Conservation (phyloP, 805 yeast genomes). For the Jamesozyma gamospora region DNA sequence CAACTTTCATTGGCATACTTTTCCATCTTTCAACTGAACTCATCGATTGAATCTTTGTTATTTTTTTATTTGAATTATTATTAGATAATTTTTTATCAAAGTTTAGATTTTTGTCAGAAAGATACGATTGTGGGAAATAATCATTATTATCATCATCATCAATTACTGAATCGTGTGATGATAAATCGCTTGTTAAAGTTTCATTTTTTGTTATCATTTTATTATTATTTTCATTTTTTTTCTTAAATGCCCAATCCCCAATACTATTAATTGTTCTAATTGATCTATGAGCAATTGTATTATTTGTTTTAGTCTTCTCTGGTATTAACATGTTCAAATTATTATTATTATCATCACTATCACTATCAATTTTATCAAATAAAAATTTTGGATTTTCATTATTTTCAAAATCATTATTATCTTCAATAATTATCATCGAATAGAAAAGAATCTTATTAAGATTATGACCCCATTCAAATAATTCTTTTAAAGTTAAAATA, state of each 20-base stretch:
- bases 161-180: slow-evolving; percentile 10
- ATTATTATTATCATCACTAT: slow-evolving; percentile 22
- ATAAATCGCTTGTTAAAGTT: slow-evolving; percentile 12
- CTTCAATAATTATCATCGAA: slow-evolving; percentile 13
- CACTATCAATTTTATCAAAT: no score
- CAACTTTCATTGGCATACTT: slow-evolving; percentile 20
- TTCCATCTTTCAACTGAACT: slow-evolving; percentile 22
- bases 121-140: not conserved
- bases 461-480: slow-evolving; percentile 9
- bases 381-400: slow-evolving; percentile 2
- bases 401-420: not conserved
- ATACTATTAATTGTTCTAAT: slow-evolving; percentile 23
- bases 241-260: slow-evolving; percentile 23
- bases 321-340: slow-evolving; percentile 18
- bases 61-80: slow-evolving; percentile 4
- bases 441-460: slow-evolving; percentile 13
- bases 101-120: not conserved
- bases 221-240: slow-evolving; percentile 5
- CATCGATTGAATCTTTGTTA: no score
- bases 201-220: no score
- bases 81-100: not conserved
- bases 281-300: slow-evolving; percentile 24
- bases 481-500: slow-evolving; percentile 12
- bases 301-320: slow-evolving; percentile 15
- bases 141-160: not conserved